Conservation (phyloP, 2,329 filamentous ascomycete species). For the Colletotrichum costaricense region DNA sequence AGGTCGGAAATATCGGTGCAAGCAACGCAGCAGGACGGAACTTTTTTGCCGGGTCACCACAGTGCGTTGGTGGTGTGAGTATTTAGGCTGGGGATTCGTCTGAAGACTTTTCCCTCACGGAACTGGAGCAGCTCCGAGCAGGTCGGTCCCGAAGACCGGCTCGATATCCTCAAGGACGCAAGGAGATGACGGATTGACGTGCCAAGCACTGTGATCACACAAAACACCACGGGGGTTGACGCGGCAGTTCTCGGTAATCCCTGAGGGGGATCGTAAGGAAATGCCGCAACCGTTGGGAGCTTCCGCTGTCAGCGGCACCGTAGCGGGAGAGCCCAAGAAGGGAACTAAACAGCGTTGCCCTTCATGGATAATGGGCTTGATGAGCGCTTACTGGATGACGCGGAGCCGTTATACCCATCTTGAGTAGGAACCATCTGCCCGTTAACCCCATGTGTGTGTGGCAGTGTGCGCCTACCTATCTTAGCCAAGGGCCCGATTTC, state of each 20-base stretch:
- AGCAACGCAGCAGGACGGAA: constrained; percentile 6
- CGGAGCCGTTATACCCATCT: background rate
- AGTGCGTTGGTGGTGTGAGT: constrained; percentile 14
- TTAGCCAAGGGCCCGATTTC: too few relatives aligned
- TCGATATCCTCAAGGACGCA: background rate
- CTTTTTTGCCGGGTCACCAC: constrained; percentile 8
- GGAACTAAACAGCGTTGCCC: background rate
- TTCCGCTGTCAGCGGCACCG: too few relatives aligned
- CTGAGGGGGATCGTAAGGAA: constrained; percentile 6
- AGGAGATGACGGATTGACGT: background rate
- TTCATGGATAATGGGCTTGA: background rate
- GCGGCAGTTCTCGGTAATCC: constrained; percentile 20
- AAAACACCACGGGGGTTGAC: constrained; percentile 17
- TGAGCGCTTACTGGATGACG: constrained; percentile 4
- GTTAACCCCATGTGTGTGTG: too few relatives aligned
- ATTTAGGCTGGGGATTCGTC: constrained; percentile 27
- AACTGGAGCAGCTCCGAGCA: background rate
- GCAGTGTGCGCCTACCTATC: too few relatives aligned
- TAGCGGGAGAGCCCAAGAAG: background rate
- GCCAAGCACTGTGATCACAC: constrained; percentile 7
- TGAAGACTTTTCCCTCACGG: constrained; percentile 19
- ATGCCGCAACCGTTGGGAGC: constrained; percentile 20
- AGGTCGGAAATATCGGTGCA: constrained; percentile 3
- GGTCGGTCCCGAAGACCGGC: background rate
- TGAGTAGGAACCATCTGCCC: background rate